Evolutionary conservation across 176 grass and related monocot genomes (phyloP), one percentile per base, ranked within the genome.

Genomic region (Carex kokanica): DNA sequence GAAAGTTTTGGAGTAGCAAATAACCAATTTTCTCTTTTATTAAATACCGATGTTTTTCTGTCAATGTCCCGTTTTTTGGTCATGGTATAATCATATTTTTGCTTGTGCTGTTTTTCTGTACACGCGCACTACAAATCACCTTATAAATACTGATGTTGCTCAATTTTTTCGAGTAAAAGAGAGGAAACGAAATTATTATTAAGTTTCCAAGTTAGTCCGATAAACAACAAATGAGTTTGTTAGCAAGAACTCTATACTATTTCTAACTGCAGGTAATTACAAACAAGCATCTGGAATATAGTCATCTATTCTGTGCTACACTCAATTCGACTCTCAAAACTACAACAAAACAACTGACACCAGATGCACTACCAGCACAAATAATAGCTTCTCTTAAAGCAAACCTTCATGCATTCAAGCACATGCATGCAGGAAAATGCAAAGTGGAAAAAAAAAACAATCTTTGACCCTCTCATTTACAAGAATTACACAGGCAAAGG

Each of bases 401-500:
- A 47, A 49, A 18, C 56, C 80, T n/a, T 49, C 59, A 52, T 47
- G 78, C 78, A 82, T 64, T 64, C 13, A 29, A 64, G 62, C 80
- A 64, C 40, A 67, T 67, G 80, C 36, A 82, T 64, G 51, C 24
- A 77, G 73, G 73, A 54, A 55, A 77, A 77, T 31, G 15, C 73
- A 67, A 25, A 64, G 78, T 62, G 18, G 14, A 41, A 61, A 54
- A 34, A n/a, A 14, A 59, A 79, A 38, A 38, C 36, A 38, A 38
- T 38, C 36, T 60, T 82, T 54, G 29, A 67, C 78, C 23, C 41
- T 79, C 65, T 79, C 92, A 88, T 97, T 85, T 94, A 97, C 94
- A 97, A 80, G 83, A 94, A 94, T 90, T 88, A 89, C 85, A 97
- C 62, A 56, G 82, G 80, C 66, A 54, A 81, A 67, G 83, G 82